These are phyloP conservation scores for Microdochium bolleyi DNA, from an alignment of 2,329 filamentous ascomycete genomes.

Conservation along the genomic window DNA sequence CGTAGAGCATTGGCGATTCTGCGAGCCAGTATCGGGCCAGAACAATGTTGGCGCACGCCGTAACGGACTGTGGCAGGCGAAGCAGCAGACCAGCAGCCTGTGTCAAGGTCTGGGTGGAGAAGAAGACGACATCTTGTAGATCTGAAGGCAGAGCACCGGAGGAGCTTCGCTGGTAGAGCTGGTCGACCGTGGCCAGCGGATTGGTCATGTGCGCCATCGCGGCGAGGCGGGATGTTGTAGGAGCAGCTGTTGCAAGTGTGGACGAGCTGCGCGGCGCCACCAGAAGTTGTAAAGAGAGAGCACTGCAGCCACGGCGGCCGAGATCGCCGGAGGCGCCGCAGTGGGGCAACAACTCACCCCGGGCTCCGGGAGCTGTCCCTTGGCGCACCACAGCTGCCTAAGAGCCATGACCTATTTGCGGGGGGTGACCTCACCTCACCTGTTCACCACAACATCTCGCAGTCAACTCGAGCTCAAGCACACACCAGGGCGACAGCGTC, in stretches of 20 bases:
- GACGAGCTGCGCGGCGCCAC: constrained; percentile 1
- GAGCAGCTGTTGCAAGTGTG: constrained; percentile 1
- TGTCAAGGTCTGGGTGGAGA: constrained; percentile 63
- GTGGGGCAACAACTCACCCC: too few relatives aligned
- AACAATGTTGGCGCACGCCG: constrained; percentile 76
- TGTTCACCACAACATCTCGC: not conserved
- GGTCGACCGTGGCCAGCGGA: constrained; percentile 62
- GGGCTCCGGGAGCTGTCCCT: not conserved
- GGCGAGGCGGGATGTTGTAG: not conserved
- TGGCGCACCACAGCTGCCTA: not conserved
- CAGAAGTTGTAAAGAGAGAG: too few relatives aligned
- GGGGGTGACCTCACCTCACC: not conserved
- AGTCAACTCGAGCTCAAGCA: not conserved
- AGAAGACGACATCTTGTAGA: constrained; percentile 64
- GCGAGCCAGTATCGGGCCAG: constrained; percentile 74
- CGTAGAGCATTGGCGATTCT: constrained; percentile 45
- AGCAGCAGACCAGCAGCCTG: constrained; percentile 77
- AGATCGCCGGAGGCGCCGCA: too few relatives aligned
- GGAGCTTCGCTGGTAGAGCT: constrained; percentile 51
- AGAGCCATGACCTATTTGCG: not conserved
- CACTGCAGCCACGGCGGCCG: too few relatives aligned
- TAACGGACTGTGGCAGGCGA: constrained; percentile 75
- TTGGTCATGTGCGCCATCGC: constrained; percentile 60
- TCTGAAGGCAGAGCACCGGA: constrained; percentile 55
- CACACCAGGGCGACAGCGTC: too few relatives aligned